Evolutionary conservation across 441 rosid species (phyloP).

Genomic region (Gossypium trilobum): DNA sequence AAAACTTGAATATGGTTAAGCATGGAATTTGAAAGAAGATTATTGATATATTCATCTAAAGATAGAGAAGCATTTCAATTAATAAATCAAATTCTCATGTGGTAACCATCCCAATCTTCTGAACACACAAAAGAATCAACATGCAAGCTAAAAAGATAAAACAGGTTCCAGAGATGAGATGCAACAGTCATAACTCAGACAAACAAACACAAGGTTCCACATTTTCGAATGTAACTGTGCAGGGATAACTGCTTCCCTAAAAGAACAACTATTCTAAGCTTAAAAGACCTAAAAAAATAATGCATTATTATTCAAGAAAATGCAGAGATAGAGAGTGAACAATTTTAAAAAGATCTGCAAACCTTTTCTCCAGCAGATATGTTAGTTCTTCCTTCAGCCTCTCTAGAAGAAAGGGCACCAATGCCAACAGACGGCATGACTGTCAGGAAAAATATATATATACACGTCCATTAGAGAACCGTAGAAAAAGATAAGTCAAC

Average conservation of each 20-base stretch:
- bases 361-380: constrained; percentile 83
- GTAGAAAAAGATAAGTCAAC: constrained; percentile 3
- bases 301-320: not conserved
- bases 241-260: not conserved
- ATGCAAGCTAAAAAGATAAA: constrained; percentile 4
- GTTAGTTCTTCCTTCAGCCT: constrained; percentile 86
- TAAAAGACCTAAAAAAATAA: not conserved
- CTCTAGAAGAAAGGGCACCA: constrained; percentile 87
- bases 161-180: not conserved
- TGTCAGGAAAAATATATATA: constrained; percentile 17
- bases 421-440: constrained; percentile 83
- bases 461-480: constrained; percentile 10
- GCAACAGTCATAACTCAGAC: not conserved
- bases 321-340: not conserved
- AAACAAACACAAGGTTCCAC: not conserved
- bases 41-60: constrained; percentile 5
- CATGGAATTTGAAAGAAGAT: not conserved
- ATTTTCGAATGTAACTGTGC: not conserved
- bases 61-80: not conserved
- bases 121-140: not conserved
- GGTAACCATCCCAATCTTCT: not conserved
- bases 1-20: not conserved
- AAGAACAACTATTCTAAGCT: not conserved
- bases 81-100: not conserved
- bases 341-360: constrained; percentile 2